Conservation (phyloP, 805 yeast species). For the Brettanomyces nanus region DNA sequence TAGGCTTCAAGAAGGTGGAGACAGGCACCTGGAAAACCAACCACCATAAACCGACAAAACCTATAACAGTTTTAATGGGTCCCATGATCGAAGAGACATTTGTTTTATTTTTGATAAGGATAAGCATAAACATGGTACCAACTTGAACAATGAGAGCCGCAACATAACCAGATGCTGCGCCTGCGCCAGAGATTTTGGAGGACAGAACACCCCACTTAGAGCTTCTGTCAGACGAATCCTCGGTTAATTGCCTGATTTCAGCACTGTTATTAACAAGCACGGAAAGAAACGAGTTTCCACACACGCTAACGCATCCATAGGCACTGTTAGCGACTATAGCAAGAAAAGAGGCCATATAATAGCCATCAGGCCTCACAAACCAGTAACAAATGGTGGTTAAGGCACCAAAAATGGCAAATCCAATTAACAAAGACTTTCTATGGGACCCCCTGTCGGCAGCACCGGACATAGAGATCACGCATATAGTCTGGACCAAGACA, state of each 20-base stretch:
- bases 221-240: background rate
- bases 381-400: conserved; percentile 41
- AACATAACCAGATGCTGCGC: conserved; percentile 63
- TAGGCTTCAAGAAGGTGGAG: conserved; percentile 34
- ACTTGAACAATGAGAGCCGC: conserved; percentile 65
- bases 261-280: conserved; percentile 40
- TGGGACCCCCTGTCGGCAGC: conserved; percentile 57
- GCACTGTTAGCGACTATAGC: conserved; percentile 60
- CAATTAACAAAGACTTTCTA: conserved; percentile 46
- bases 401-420: conserved; percentile 54
- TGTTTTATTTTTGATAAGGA: conserved; percentile 8
- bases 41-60: conserved; percentile 75
- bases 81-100: conserved; percentile 16
- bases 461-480: conserved; percentile 69
- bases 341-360: conserved; percentile 41
- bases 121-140: conserved; percentile 40
- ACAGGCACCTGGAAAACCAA: conserved; percentile 60
- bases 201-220: conserved; percentile 17
- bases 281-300: conserved; percentile 71
- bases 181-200: conserved; percentile 53
- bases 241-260: conserved; percentile 5
- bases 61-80: conserved; percentile 51
- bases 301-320: conserved; percentile 72
- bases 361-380: conserved; percentile 30
- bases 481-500: conserved; percentile 63